Evolutionary conservation across 345 rosid species (phyloP).

Genomic region (Eucalyptus regnans): DNA sequence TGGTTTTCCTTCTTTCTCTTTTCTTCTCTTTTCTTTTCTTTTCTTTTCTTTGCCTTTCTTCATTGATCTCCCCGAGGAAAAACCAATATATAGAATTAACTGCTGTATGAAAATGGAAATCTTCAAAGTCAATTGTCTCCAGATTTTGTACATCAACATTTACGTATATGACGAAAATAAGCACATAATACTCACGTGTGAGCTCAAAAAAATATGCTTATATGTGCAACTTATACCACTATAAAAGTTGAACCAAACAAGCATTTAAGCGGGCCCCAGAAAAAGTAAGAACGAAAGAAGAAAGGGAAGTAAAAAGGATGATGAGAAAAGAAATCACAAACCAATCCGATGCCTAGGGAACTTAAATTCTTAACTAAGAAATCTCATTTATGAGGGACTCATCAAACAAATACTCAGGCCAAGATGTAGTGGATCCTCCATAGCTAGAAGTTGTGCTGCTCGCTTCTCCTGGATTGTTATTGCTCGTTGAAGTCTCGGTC

Average conservation of each 20-base stretch:
- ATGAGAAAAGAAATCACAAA: background rate
- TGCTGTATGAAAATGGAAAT: background rate
- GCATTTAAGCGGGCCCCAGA: background rate
- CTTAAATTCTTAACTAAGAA: background rate
- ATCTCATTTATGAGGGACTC: background rate
- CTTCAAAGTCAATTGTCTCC: background rate
- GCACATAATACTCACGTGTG: background rate
- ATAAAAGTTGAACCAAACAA: background rate
- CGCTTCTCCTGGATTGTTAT: background rate
- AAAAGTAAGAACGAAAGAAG: background rate
- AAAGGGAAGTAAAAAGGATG: background rate
- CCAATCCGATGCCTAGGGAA: background rate
- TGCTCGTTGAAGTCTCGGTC: background rate
- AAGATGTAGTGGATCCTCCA: background rate
- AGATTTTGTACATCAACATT: background rate
- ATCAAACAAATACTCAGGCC: background rate
- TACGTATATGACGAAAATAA: background rate
- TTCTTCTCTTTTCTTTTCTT: background rate
- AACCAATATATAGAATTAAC: background rate
- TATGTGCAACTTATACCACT: background rate
- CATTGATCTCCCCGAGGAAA: background rate
- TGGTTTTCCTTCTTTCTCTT: background rate
- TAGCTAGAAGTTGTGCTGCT: background rate
- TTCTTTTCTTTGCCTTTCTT: background rate
- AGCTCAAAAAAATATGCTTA: background rate